Percentiles rank a stretch among this genome's conserved stretches.
Conservation (phyloP, 345 rosid species). For the Iberis pinnata region DNA sequence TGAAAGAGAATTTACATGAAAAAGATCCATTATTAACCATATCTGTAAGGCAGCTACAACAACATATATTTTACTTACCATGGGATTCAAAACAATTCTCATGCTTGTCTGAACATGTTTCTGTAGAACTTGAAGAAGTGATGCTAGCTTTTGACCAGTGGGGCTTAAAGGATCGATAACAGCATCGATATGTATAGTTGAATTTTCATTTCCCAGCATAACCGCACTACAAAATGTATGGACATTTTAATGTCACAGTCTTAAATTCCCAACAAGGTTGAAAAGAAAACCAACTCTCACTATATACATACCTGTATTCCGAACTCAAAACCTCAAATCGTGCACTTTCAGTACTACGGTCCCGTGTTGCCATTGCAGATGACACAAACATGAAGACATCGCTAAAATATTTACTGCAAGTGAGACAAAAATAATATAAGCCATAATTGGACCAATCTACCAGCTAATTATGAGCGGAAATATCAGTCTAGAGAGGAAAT, state of each 20-base stretch:
- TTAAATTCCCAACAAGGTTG: conserved; percentile 5
- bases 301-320: conserved; percentile 53
- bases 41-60: conserved; percentile 14
- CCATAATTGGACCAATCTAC: conserved; percentile 10
- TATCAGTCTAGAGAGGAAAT: conserved; percentile 9
- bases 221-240: conserved; percentile 63
- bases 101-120: conserved; percentile 82
- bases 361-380: conserved; percentile 85
- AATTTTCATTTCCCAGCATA: conserved; percentile 57
- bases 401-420: conserved; percentile 84
- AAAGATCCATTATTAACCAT: conserved; percentile 8
- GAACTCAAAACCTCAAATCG: conserved; percentile 82
- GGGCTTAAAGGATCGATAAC: conserved; percentile 94
- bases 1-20: conserved; percentile 14
- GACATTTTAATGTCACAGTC: conserved; percentile 15
- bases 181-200: conserved; percentile 85
- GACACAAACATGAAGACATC: conserved; percentile 76
- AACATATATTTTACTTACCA: conserved; percentile 51
- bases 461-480: background rate
- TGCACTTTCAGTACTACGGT: conserved; percentile 92
- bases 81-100: conserved; percentile 85
- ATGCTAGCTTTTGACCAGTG: conserved; percentile 80
- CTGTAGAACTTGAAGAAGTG: conserved; percentile 67
- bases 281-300: conserved; percentile 11
- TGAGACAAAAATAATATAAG: conserved; percentile 1